These are phyloP conservation scores for Salix suchowensis DNA, from an alignment of 345 rosid species.

Conservation along the genomic window DNA sequence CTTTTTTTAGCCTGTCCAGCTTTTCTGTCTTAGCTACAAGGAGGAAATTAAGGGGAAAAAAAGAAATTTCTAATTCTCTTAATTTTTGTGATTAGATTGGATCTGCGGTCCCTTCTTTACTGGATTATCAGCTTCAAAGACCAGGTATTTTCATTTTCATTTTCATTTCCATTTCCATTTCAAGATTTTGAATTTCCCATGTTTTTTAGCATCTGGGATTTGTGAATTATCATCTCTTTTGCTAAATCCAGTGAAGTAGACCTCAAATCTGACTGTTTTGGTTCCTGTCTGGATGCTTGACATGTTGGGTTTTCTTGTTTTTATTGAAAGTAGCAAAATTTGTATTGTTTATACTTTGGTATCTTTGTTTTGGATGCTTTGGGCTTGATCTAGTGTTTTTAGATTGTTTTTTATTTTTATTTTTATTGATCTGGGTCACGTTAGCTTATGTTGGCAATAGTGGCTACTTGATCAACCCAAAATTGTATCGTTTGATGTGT, in stretches of 20 bases:
- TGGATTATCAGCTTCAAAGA: constrained; percentile 20
- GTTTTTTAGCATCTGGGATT: constrained; percentile 16
- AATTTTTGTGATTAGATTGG: constrained; percentile 36
- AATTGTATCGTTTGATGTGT: constrained; percentile 3
- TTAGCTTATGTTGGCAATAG: constrained; percentile 4
- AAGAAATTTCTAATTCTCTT: constrained; percentile 1
- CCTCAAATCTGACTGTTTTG: constrained; percentile 1
- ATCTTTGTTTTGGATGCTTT: background rate
- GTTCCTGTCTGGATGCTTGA: background rate
- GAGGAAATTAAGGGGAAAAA: background rate
- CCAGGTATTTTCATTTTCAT: constrained; percentile 27
- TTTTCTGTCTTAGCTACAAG: constrained; percentile 16
- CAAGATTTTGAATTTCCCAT: background rate
- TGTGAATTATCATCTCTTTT: constrained; percentile 5
- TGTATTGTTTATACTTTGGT: constrained; percentile 3
- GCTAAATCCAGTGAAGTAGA: constrained; percentile 10
- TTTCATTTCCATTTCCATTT: background rate
- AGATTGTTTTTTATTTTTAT: background rate
- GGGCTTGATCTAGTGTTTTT: constrained; percentile 39
- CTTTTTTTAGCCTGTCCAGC: constrained; percentile 13
- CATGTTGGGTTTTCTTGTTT: background rate
- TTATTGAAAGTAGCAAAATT: background rate
- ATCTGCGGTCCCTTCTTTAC: constrained; percentile 41
- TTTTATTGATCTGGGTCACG: constrained; percentile 16
- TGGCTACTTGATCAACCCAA: constrained; percentile 6